Percentiles rank a stretch among this genome's conserved stretches.
Evolutionary conservation across 306 rosid genomes (phyloP).

Genomic region (Astragalus membranaceus): DNA sequence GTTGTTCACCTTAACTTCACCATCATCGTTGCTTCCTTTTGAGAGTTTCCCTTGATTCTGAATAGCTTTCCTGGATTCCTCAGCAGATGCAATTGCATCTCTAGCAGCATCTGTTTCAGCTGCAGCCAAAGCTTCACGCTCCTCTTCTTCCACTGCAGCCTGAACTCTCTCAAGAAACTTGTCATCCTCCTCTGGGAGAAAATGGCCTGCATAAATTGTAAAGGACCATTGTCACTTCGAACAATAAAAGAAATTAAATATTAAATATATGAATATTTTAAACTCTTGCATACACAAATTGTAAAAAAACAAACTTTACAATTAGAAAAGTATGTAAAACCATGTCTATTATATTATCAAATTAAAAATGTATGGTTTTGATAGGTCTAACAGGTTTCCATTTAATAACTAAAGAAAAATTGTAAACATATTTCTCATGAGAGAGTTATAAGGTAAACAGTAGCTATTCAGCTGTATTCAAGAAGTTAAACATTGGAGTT

Average conservation of each 20-base stretch:
- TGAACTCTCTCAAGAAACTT: slow-evolving; percentile 73
- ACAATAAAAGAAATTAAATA: background rate
- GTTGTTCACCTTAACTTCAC: slow-evolving; percentile 20
- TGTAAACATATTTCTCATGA: background rate
- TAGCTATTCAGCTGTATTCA: background rate
- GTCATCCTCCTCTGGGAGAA: slow-evolving; percentile 88
- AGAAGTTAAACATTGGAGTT: background rate
- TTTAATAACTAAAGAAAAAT: background rate
- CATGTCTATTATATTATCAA: background rate
- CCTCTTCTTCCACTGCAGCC: slow-evolving; percentile 92
- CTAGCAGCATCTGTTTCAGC: slow-evolving; percentile 78
- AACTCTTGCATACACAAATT: slow-evolving; percentile 2
- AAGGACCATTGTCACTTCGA: slow-evolving; percentile 3
- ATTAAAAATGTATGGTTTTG: background rate
- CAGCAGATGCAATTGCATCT: slow-evolving; percentile 81
- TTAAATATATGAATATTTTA: background rate
- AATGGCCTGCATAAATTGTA: slow-evolving; percentile 60
- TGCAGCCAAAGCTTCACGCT: slow-evolving; percentile 81
- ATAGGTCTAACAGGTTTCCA: too few species aligned
- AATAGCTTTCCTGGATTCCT: slow-evolving; percentile 59
- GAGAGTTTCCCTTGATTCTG: slow-evolving; percentile 32
- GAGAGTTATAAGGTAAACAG: slow-evolving; percentile 1
- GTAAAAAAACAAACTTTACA: background rate
- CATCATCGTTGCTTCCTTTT: slow-evolving; percentile 29
- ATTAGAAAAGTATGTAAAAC: background rate